Evolutionary conservation across 345 rosid genomes (phyloP).

Genomic region (Eucalyptus marginata): DNA sequence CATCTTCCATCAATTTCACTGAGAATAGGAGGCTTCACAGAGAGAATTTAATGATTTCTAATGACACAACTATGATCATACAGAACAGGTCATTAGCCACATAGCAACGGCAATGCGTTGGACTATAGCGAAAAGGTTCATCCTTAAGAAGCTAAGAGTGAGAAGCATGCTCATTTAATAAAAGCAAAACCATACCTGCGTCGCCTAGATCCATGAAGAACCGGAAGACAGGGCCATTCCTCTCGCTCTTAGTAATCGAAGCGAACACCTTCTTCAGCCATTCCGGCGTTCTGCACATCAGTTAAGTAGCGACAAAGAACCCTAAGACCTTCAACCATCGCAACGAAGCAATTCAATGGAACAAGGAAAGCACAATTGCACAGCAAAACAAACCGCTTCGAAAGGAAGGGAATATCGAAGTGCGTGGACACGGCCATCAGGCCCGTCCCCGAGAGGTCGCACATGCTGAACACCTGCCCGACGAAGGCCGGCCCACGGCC

Average conservation of each 20-base stretch:
- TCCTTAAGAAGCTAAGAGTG: not conserved
- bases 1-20: not conserved
- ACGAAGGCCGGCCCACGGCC: slow-evolving; percentile 91
- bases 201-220: slow-evolving; percentile 96
- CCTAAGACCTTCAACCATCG: not conserved
- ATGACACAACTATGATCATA: not conserved
- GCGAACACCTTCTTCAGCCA: slow-evolving; percentile 93
- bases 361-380: not conserved
- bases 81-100: not conserved
- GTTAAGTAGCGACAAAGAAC: not conserved
- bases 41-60: not conserved
- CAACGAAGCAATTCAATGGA: not conserved
- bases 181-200: slow-evolving; percentile 41
- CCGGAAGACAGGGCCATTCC: slow-evolving; percentile 83
- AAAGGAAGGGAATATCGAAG: slow-evolving; percentile 79
- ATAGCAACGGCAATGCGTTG: not conserved
- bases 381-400: slow-evolving; percentile 41
- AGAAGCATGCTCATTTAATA: not conserved
- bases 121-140: not conserved
- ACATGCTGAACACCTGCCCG: slow-evolving; percentile 97
- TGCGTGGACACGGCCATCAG: slow-evolving; percentile 95
- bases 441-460: slow-evolving; percentile 95
- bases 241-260: slow-evolving; percentile 65
- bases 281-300: slow-evolving; percentile 50
- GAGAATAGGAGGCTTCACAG: not conserved